Percentiles rank a stretch among this genome's conserved stretches.
These are phyloP conservation scores for Domatiomyces catenatus DNA, from an alignment of 2,329 filamentous ascomycete species.

Conservation along the genomic window DNA sequence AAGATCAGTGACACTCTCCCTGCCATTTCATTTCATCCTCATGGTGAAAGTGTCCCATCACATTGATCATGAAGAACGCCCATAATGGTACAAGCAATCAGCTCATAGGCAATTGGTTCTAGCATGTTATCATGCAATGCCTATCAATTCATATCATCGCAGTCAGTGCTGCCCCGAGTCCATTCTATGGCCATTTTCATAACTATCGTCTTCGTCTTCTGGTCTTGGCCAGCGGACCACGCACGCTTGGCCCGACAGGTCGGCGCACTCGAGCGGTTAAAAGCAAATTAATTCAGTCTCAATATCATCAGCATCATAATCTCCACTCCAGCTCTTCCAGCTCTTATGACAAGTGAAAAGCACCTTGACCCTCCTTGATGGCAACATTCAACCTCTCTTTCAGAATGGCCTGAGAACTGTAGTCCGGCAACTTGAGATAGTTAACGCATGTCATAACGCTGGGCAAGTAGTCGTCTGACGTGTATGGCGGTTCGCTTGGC, in stretches of 20 bases:
- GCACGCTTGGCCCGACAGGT: no score
- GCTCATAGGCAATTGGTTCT: neutral
- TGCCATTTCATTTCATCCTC: no score
- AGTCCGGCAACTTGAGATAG: slow-evolving; percentile 94
- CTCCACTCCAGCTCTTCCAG: neutral
- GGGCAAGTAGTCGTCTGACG: slow-evolving; percentile 92
- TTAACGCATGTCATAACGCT: slow-evolving; percentile 99
- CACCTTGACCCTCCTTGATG: slow-evolving; percentile 89
- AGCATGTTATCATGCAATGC: neutral
- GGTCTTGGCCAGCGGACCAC: neutral
- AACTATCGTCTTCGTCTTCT: neutral
- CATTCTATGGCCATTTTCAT: neutral
- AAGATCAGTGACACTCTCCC: no score
- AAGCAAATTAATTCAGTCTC: neutral
- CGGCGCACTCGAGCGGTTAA: neutral
- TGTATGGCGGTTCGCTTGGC: slow-evolving; percentile 86
- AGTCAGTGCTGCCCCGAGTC: neutral
- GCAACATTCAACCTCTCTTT: slow-evolving; percentile 66
- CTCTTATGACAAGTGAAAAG: slow-evolving; percentile 77
- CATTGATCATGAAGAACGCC: no score
- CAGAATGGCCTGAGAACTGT: slow-evolving; percentile 63
- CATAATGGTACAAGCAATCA: no score
- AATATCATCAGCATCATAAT: neutral
- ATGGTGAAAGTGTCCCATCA: no score
- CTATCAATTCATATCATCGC: neutral